These are phyloP conservation scores for Hydnum rufescens DNA, from an alignment of 768 basidiomycete species.

Conservation along the genomic window DNA sequence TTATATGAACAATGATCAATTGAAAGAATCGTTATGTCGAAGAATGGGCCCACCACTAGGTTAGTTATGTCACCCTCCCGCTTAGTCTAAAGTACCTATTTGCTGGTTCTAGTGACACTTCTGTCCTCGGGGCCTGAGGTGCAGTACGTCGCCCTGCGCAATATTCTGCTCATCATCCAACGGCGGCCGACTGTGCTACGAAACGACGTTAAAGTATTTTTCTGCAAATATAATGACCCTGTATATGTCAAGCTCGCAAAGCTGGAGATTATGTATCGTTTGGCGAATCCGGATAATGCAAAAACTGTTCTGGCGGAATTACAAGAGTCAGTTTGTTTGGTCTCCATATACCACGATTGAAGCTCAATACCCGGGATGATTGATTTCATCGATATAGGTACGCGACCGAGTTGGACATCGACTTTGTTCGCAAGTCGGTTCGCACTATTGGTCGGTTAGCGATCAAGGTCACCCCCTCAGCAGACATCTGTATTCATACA, in stretches of 20 bases:
- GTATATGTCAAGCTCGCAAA: constrained; percentile 98
- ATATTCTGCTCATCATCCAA: constrained; percentile 94
- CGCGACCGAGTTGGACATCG: constrained; percentile 93
- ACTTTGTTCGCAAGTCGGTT: constrained; percentile 95
- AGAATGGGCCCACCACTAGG: constrained; percentile 98
- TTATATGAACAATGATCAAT: constrained; percentile 79
- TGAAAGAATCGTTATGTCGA: constrained; percentile 80
- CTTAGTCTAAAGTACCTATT: constrained; percentile 1
- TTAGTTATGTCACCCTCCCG: constrained; percentile 18
- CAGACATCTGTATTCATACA: constrained; percentile 77
- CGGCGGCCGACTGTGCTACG: constrained; percentile 77
- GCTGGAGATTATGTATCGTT: constrained; percentile 95
- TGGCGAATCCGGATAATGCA: constrained; percentile 88
- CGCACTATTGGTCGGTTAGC: constrained; percentile 94
- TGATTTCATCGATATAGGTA: constrained; percentile 33
- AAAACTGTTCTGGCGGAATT: constrained; percentile 83
- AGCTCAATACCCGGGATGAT: background rate
- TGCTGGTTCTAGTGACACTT: constrained; percentile 47
- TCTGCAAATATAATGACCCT: constrained; percentile 99
- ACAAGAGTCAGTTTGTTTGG: constrained; percentile 48
- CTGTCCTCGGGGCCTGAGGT: constrained; percentile 96
- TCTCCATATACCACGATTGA: background rate
- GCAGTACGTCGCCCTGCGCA: constrained; percentile 91
- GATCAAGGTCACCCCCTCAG: constrained; percentile 82
- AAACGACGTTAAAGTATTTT: constrained; percentile 97